These are phyloP conservation scores for Balansia obtecta DNA, from an alignment of 2,329 filamentous ascomycete species.

Conservation along the genomic window DNA sequence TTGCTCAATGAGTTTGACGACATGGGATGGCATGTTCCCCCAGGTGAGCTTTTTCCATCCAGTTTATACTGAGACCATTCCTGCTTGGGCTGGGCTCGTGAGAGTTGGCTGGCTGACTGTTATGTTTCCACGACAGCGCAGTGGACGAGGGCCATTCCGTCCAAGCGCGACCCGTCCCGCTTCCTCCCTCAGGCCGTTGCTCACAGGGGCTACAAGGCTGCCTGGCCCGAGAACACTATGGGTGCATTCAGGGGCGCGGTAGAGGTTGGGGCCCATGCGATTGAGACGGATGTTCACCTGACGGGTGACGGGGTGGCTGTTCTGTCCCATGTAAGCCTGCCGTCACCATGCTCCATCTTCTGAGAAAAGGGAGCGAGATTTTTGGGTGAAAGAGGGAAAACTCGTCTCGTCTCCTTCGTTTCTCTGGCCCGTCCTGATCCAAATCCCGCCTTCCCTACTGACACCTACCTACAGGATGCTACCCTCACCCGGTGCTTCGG, in stretches of 20 bases:
- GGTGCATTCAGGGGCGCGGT: conserved; percentile 64
- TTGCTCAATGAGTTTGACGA: neutral
- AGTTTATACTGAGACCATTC: too few relatives aligned
- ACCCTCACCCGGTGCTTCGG: conserved; percentile 75
- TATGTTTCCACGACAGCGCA: conserved; percentile 13
- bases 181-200: conserved; percentile 59
- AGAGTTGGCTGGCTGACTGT: neutral
- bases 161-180: conserved; percentile 13
- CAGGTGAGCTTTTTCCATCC: neutral
- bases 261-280: conserved; percentile 59
- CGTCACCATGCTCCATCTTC: neutral
- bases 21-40: neutral
- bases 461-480: conserved; percentile 42
- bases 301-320: conserved; percentile 75
- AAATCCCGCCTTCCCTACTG: neutral
- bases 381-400: too few relatives aligned
- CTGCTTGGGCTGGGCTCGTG: neutral
- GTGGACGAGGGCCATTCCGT: conserved; percentile 22
- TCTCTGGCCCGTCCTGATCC: neutral
- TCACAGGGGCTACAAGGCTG: conserved; percentile 67
- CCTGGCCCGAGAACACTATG: conserved; percentile 78
- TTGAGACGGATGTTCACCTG: conserved; percentile 84
- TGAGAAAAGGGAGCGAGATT: too few relatives aligned
- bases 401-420: conserved; percentile 1
- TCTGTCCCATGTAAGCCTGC: conserved; percentile 55